Base-by-base conservation (phyloP, 306 rosid genomes). In the Betula pendula region DNA sequence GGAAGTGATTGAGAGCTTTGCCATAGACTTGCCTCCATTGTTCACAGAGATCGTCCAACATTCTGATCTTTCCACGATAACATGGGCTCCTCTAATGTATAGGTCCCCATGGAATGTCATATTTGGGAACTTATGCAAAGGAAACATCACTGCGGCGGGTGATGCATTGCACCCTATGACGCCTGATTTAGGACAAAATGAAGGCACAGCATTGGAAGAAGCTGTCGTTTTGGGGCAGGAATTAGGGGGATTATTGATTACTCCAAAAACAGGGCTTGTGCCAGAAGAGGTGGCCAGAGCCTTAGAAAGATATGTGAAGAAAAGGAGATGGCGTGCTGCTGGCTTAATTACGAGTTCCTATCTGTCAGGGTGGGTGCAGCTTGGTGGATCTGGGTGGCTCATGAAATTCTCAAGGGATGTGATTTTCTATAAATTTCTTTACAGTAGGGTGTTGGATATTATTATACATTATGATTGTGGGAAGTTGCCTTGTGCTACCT, bases 101-200 rank as follows among this genome's bases (percentile, higher is more conserved):
- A 77, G 79, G 49, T 17, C 12, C 20, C 82, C 85, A n/a, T 81
- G 78, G 82, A 24, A 82, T 14, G 25, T 82, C 1, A 70, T 66
- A 68, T 82, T 73, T 15, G 74, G 79, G 24, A 73, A 17, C 8
- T 10, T 73, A 16, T 53, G 68, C 78, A 48, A 69, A 27, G 58
- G 45, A n/a, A 66, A 49, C 13, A 31, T 82, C 42, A 70, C 80
- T 0, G 76, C 69, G 25, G 82, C 70, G 1, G 82, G 82, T 8
- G 82, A 82, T 13, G 72, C 82, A 38, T 73, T 82, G 86, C 86
- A 78, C 53, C 80, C 80, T 13, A 83, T 69, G 83, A 79, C 75
- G 5, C 75, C 81, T 5, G 83, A 79, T 25, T 15, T 79, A 1
- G 83, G 70, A 25, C 83, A 75, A 5, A 66, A 58, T 4, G 81